phyloP scores from a whole-genome alignment of 2,329 filamentous ascomycete species.

The Akanthomyces uredinophilus region DNA sequence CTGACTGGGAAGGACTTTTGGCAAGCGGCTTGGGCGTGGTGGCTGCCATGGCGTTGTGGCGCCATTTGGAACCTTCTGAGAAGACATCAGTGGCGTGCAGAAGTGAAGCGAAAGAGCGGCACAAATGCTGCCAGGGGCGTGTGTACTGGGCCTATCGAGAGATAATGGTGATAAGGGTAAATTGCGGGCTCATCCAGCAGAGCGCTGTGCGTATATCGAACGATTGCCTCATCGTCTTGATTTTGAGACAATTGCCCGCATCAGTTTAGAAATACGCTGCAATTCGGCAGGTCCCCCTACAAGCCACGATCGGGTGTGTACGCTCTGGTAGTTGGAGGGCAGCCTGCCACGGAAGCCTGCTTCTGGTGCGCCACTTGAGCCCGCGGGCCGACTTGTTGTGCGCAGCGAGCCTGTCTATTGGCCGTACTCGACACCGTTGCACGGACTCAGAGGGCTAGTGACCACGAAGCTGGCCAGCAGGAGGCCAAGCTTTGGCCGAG shows the following conservation, averaged over 20 bases:
- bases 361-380: slow-evolving; percentile 1
- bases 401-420: not conserved
- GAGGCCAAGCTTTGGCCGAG: not conserved
- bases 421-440: not conserved
- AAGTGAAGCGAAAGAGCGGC: not conserved
- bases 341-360: not conserved
- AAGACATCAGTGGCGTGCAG: not conserved
- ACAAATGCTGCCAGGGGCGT: not conserved
- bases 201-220: not conserved
- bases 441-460: not conserved
- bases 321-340: not conserved
- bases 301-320: slow-evolving; percentile 3
- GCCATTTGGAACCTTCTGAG: not conserved
- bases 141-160: not conserved
- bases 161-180: not conserved
- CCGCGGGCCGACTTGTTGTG: slow-evolving; percentile 7
- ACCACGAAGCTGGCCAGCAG: not conserved
- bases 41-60: slow-evolving; percentile 10
- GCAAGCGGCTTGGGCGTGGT: slow-evolving; percentile 3
- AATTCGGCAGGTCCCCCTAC: not conserved
- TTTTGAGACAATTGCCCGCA: not conserved
- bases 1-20: slow-evolving; percentile 10
- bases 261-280: not conserved
- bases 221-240: not conserved
- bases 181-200: not conserved